Conservation (phyloP, 805 yeast genomes). For the Myxozyma kluyveri region DNA sequence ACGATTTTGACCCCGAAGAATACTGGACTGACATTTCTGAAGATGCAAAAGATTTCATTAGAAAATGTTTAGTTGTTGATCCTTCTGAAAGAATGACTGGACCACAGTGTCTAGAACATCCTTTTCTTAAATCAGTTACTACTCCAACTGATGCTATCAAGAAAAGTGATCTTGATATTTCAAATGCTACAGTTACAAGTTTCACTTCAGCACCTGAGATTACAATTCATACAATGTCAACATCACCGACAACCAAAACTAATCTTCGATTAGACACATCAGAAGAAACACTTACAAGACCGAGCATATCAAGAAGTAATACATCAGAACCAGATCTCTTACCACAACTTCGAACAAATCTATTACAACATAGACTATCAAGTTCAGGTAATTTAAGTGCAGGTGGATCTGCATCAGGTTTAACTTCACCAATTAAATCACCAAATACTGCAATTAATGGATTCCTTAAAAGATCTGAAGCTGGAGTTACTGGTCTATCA, state of each 20-base stretch:
- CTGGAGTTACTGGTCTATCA: constrained; percentile 8
- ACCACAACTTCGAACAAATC: constrained; percentile 29
- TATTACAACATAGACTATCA: constrained; percentile 4
- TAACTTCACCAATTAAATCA: not conserved
- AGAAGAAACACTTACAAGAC: no score
- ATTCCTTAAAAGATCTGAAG: constrained; percentile 10
- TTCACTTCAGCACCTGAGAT: not conserved
- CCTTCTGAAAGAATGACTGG: constrained; percentile 50
- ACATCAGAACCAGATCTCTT: constrained; percentile 37
- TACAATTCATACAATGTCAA: no score
- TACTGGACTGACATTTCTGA: constrained; percentile 53
- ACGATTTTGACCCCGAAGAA: constrained; percentile 58
- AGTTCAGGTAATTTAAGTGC: constrained; percentile 1
- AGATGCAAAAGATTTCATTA: constrained; percentile 56
- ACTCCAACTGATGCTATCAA: not conserved
- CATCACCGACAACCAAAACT: no score
- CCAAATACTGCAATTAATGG: constrained; percentile 16
- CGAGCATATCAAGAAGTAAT: no score
- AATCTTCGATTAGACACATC: no score
- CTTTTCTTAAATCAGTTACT: constrained; percentile 37
- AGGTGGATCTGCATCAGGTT: no score
- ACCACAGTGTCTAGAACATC: constrained; percentile 46
- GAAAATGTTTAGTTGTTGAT: constrained; percentile 50
- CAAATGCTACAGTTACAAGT: not conserved
- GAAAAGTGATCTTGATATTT: no score